Evolutionary conservation across 1,139 yeast genomes (phyloP).

Genomic region (Hyphopichia buzzinii): DNA sequence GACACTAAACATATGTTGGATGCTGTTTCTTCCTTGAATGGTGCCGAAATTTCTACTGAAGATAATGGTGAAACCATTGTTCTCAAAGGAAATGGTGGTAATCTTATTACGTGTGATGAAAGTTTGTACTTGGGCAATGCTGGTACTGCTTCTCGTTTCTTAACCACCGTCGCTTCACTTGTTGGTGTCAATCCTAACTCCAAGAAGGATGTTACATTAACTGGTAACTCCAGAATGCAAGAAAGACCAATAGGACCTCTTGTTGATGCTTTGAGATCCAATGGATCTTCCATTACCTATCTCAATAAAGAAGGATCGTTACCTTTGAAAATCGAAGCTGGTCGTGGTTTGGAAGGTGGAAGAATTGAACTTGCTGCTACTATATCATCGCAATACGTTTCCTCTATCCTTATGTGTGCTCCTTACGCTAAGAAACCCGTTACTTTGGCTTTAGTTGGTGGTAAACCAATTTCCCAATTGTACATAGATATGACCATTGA

Average conservation of each 20-base stretch:
- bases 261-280: conserved; percentile 81
- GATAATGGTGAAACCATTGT: conserved; percentile 89
- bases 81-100: conserved; percentile 84
- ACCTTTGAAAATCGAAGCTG: conserved; percentile 74
- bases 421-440: conserved; percentile 92
- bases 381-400: conserved; percentile 94
- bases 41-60: conserved; percentile 78
- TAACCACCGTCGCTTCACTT: conserved; percentile 86
- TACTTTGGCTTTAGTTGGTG: conserved; percentile 85
- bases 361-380: conserved; percentile 93
- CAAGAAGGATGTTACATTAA: conserved; percentile 56
- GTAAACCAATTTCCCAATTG: conserved; percentile 93
- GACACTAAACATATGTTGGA: conserved; percentile 94
- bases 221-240: conserved; percentile 97
- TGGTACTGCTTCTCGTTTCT: conserved; percentile 95
- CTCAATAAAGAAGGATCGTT: conserved; percentile 76
- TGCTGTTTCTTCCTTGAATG: conserved; percentile 76
- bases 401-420: conserved; percentile 95
- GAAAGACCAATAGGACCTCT: conserved; percentile 97
- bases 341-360: conserved; percentile 81
- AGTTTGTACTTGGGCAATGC: conserved; percentile 92
- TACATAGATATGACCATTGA: conserved; percentile 96
- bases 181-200: conserved; percentile 45
- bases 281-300: conserved; percentile 76
- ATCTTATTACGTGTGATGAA: conserved; percentile 53